Percentiles rank a stretch among this genome's conserved stretches.
phyloP scores from a whole-genome alignment of 345 rosid genomes.

The Chamaenerion angustifolium region DNA sequence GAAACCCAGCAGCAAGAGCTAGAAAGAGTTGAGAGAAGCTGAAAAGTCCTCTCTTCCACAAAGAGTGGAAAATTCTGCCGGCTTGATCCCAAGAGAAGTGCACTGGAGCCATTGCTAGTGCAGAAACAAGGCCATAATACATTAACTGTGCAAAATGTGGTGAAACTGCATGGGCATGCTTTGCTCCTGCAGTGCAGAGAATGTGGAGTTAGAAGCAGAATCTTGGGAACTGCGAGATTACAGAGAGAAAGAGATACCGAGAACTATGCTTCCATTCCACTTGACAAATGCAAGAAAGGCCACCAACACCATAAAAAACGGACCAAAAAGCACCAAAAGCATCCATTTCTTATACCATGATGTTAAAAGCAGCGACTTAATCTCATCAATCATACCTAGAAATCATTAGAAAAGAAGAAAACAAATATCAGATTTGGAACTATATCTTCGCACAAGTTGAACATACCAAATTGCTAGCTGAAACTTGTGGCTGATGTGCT shows the following conservation, averaged over 20 bases:
- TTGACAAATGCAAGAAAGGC: conserved; percentile 51
- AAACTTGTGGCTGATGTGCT: no score
- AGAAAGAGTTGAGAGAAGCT: conserved; percentile 23
- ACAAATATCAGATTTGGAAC: neutral
- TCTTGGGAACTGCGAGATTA: conserved; percentile 1
- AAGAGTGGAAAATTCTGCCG: conserved; percentile 22
- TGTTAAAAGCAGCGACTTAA: conserved; percentile 26
- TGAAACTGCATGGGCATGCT: conserved; percentile 79
- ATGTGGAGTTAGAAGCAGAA: conserved; percentile 14
- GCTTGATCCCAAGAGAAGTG: conserved; percentile 41
- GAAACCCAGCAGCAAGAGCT: conserved; percentile 35
- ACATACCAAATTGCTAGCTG: neutral
- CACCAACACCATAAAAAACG: conserved; percentile 39
- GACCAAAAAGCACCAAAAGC: conserved; percentile 44
- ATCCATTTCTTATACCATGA: conserved; percentile 62
- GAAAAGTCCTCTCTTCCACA: conserved; percentile 33
- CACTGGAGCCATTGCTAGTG: conserved; percentile 48
- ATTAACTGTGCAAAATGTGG: conserved; percentile 85
- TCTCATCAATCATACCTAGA: conserved; percentile 58
- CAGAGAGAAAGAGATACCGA: conserved; percentile 38
- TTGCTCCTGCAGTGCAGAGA: conserved; percentile 60
- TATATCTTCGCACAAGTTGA: no score
- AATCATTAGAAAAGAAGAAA: conserved; percentile 3
- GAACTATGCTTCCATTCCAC: conserved; percentile 92
- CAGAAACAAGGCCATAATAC: conserved; percentile 68